Evolutionary conservation across 2,329 filamentous ascomycete genomes (phyloP).

Genomic region (Myotisia sp.): DNA sequence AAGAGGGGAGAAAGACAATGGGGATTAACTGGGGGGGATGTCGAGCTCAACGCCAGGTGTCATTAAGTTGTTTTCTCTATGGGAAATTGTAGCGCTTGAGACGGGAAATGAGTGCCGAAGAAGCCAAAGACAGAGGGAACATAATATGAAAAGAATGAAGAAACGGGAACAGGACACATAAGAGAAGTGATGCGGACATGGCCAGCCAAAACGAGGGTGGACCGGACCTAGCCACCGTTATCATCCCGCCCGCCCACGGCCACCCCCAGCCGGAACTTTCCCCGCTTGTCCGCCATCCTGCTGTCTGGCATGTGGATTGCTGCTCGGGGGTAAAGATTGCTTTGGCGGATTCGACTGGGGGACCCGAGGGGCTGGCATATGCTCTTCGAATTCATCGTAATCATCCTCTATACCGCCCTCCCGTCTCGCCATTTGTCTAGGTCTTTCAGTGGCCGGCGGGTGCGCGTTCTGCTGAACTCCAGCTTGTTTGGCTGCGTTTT

Average conservation of each 20-base stretch:
- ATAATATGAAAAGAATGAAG: slow-evolving; percentile 1
- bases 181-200: neutral
- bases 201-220: slow-evolving; percentile 1
- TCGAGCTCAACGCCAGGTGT: no score
- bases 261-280: slow-evolving; percentile 19
- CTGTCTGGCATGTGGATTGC: neutral
- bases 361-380: slow-evolving; percentile 24
- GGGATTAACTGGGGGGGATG: no score
- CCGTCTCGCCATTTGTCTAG: slow-evolving; percentile 24
- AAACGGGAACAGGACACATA: neutral
- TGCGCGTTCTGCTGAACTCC: slow-evolving; percentile 16
- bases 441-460: slow-evolving; percentile 22
- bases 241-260: slow-evolving; percentile 9
- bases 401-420: slow-evolving; percentile 37
- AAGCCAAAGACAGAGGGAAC: neutral
- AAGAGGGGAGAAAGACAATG: no score
- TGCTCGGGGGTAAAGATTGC: slow-evolving; percentile 43
- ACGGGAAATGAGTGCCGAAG: neutral
- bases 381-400: slow-evolving; percentile 38
- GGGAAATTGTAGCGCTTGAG: neutral
- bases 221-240: slow-evolving; percentile 8
- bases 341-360: slow-evolving; percentile 48
- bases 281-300: slow-evolving; percentile 8
- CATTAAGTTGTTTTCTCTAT: no score
- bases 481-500: slow-evolving; percentile 42